Evolutionary conservation across 768 basidiomycete species (phyloP).

Genomic region (Russula sp.): DNA sequence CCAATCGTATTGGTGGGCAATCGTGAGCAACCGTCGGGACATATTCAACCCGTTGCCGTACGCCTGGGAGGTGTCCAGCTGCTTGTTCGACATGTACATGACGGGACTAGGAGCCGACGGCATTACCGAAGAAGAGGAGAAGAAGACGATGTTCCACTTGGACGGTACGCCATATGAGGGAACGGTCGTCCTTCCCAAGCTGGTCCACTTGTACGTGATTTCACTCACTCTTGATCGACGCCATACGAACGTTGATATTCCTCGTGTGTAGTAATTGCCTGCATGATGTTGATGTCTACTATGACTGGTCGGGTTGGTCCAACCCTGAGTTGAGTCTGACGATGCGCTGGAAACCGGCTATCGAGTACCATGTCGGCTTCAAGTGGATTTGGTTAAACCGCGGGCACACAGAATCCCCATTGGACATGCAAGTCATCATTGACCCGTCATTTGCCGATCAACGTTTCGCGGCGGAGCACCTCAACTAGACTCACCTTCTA

Average conservation of each 20-base stretch:
- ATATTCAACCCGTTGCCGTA: conserved; percentile 37
- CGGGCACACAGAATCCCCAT: conserved; percentile 16
- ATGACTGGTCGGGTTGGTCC: conserved; percentile 42
- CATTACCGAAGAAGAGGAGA: conserved; percentile 31
- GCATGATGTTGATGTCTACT: conserved; percentile 35
- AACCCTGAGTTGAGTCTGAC: conserved; percentile 35
- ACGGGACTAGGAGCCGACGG: conserved; percentile 38
- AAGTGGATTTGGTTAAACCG: conserved; percentile 48
- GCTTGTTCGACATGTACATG: conserved; percentile 40
- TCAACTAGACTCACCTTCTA: too few relatives aligned
- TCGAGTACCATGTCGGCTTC: conserved; percentile 40
- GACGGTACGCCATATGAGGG: conserved; percentile 37
- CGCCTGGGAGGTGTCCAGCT: conserved; percentile 45
- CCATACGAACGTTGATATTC: background rate
- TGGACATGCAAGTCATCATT: conserved; percentile 31
- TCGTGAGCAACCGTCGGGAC: conserved; percentile 37
- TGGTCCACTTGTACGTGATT: conserved; percentile 42
- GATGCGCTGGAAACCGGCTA: conserved; percentile 37
- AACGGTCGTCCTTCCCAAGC: conserved; percentile 36
- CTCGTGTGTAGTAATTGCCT: conserved; percentile 34
- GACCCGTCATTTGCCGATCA: conserved; percentile 38
- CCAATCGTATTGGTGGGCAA: conserved; percentile 50
- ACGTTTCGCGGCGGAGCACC: conserved; percentile 21
- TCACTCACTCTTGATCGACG: background rate
- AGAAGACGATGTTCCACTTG: conserved; percentile 30